phyloP scores from a whole-genome alignment of 139 green algal species.

The Chlamydomonas sphaeroides region DNA sequence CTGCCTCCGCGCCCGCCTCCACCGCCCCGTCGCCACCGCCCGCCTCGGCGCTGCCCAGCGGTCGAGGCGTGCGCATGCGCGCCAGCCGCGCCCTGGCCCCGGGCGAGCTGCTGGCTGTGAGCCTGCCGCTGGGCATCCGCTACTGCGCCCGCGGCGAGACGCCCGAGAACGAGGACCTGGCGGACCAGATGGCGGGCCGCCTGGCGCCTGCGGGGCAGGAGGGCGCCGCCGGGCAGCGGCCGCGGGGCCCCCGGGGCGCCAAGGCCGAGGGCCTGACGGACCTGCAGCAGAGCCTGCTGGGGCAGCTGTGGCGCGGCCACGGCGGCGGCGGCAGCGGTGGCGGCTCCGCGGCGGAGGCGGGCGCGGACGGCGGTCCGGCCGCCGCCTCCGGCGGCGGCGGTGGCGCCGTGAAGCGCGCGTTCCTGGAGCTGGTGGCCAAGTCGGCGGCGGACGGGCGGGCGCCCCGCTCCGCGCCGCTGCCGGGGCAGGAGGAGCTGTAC shows the following conservation, averaged over 20 bases:
- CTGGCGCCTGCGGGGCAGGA: neutral
- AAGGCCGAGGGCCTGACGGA: constrained; percentile 8
- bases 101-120: constrained; percentile 41
- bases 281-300: constrained; percentile 36
- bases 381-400: neutral
- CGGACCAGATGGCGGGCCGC: constrained; percentile 39
- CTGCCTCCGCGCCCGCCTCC: too few relatives aligned
- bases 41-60: neutral
- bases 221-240: neutral
- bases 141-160: constrained; percentile 38
- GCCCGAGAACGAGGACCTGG: constrained; percentile 60
- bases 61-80: neutral
- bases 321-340: too few relatives aligned
- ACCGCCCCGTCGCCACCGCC: neutral
- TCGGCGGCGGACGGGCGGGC: neutral
- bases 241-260: too few relatives aligned
- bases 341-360: neutral
- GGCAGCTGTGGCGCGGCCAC: constrained; percentile 3
- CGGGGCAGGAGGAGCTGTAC: constrained; percentile 25
- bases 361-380: neutral
- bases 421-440: constrained; percentile 18
- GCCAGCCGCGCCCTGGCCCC: neutral
- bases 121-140: constrained; percentile 24
- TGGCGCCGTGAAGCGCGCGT: neutral
- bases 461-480: neutral